Base-by-base conservation (phyloP, 2,329 filamentous ascomycete genomes). In the Apiospora koreana region DNA sequence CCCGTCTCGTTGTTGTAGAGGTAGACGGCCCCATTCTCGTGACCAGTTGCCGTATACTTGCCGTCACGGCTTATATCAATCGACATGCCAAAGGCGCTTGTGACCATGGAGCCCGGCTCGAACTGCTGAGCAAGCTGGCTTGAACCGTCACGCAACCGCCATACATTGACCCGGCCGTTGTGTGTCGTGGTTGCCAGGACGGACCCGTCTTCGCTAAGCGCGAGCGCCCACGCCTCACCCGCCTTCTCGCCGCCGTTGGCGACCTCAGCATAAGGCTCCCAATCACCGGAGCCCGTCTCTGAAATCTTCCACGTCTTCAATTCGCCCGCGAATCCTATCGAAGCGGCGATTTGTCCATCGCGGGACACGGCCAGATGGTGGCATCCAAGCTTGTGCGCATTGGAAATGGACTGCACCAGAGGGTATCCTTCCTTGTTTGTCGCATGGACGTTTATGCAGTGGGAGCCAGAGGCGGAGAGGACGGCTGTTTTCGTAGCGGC, bases 1-100 rank as follows among this genome's bases (percentile, higher is more conserved):
- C 94, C 93, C 0, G 93, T 94, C 75, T 94, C 92, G 77, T 97
- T 98, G 84, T 94, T 95, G 86, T 98, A 99, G 72, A 99, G 90
- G 82, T 98, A 98, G 73, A 98, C 89, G 16, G 91, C 91, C 21
- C 96, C 96, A 77, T 93, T 97, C 80, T 97, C 93, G 81, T 99
- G 95, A 0, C 96, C 96, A 68, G 93, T 97, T 4, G 95, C 95
- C 41, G 95, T 97, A 80, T 94, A 92, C 73, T 89, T 91, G 68
- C 95, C 95, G 80, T 99, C 93, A 25, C 84, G 81, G 75, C 89
- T 91, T 79, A 98, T 82, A 79, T 96, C 95, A 72, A 99, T 91
- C 77, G 92, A 93, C 83, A 96, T 89, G 46, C 94, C 95, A 82
- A 98, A 98, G 80, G 92, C 95, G 18, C 94, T 94, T 75, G 95